A percentile compares a stretch with the other conserved stretches of the same genome.
Conservation (phyloP, 2,329 filamentous ascomycete species). For the Tolypocladium nubicola region DNA sequence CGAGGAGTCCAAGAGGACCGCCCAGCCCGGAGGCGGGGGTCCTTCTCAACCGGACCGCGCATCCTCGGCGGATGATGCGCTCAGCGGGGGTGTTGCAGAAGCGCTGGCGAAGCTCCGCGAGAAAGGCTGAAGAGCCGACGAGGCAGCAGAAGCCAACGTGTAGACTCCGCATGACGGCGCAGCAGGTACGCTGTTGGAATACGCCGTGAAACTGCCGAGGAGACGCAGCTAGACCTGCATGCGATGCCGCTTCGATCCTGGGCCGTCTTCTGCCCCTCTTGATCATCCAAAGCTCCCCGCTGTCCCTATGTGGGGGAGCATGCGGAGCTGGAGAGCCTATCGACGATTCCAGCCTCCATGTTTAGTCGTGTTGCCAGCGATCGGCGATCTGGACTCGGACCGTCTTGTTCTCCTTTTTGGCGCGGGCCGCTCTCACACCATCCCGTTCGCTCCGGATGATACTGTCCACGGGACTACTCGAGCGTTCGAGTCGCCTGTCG, state of each 20-base stretch:
- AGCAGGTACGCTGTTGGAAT: neutral
- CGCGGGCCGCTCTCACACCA: neutral
- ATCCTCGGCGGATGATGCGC: conserved; percentile 19
- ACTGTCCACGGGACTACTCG: neutral
- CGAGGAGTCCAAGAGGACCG: conserved; percentile 32
- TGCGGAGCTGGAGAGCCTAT: neutral
- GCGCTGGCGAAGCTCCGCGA: conserved; percentile 49
- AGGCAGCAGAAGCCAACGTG: neutral
- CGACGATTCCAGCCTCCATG: neutral
- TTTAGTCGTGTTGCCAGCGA: neutral
- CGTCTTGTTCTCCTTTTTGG: neutral
- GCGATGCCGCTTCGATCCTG: neutral
- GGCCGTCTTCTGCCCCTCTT: neutral
- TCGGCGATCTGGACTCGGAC: neutral
- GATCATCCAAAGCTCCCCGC: neutral
- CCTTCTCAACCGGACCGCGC: conserved; percentile 6
- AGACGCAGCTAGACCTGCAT: neutral
- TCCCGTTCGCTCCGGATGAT: neutral
- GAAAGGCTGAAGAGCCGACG: conserved; percentile 10
- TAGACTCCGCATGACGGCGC: neutral
- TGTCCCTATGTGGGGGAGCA: neutral
- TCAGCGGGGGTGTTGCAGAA: conserved; percentile 49
- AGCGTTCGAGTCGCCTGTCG: neutral
- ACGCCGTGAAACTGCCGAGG: neutral
- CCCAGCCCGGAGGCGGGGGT: conserved; percentile 14